Conservation (phyloP, 192 early-diverging fungal species). For the Coemansia pectinata region DNA sequence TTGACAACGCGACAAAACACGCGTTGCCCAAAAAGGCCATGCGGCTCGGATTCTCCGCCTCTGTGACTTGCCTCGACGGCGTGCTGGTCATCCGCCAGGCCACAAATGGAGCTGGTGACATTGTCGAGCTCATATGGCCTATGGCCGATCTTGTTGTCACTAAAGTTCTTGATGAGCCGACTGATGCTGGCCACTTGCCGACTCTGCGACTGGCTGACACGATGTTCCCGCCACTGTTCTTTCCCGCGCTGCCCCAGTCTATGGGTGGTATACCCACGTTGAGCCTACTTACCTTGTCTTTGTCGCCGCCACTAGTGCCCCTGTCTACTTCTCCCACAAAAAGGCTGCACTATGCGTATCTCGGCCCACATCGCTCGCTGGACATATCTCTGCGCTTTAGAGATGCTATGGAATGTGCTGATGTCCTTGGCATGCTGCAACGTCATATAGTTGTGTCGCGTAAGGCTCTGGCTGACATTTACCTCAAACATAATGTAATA, state of each 20-base stretch:
- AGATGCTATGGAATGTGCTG: conserved; percentile 7
- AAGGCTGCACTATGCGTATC: conserved; percentile 18
- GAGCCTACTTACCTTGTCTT: neutral
- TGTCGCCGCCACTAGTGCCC: neutral
- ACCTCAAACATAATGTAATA: conserved; percentile 34
- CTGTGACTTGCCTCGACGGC: conserved; percentile 24
- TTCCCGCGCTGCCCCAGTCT: conserved; percentile 25
- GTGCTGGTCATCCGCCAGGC: conserved; percentile 16
- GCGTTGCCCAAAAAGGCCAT: conserved; percentile 22
- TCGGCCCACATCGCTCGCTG: conserved; percentile 13
- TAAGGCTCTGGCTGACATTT: conserved; percentile 23
- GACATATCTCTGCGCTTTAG: conserved; percentile 32
- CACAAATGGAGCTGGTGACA: neutral
- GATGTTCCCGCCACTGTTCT: conserved; percentile 35
- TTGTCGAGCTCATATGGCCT: conserved; percentile 38
- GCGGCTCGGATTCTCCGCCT: conserved; percentile 25
- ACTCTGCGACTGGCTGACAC: conserved; percentile 21
- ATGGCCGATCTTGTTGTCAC: conserved; percentile 25
- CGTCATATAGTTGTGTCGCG: conserved; percentile 14
- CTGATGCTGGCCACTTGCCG: conserved; percentile 5
- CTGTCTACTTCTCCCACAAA: neutral
- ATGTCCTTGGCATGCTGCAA: neutral
- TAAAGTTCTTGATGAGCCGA: neutral
- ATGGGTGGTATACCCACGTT: conserved; percentile 32
- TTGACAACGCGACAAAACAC: conserved; percentile 36